Conservation (phyloP, 2,329 filamentous ascomycete genomes). For the Colletotrichum caudatum region DNA sequence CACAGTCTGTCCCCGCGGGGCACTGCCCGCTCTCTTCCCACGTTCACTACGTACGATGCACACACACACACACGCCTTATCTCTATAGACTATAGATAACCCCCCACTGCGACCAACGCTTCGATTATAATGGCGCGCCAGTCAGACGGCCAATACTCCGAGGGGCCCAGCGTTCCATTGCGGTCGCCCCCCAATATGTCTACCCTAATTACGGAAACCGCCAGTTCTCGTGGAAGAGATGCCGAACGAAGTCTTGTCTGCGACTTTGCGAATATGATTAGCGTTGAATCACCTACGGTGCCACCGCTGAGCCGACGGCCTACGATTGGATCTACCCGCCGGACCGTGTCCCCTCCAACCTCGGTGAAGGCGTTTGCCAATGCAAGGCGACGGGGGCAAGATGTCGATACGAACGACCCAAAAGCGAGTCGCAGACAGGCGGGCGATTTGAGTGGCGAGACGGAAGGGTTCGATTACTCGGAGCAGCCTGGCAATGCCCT, state of each 20-base stretch:
- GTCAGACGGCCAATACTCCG: not conserved
- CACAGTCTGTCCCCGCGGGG: not conserved
- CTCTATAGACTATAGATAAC: not conserved
- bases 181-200: not conserved
- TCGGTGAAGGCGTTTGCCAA: constrained; percentile 98
- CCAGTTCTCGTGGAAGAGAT: constrained; percentile 16
- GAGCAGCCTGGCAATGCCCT: constrained; percentile 73
- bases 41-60: not conserved
- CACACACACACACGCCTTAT: not conserved
- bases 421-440: constrained; percentile 52
- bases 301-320: constrained; percentile 57
- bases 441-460: constrained; percentile 46
- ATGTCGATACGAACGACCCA: constrained; percentile 65
- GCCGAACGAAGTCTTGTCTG: not conserved
- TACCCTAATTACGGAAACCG: not conserved
- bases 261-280: not conserved
- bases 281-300: constrained; percentile 13
- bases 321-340: constrained; percentile 64
- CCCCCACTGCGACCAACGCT: not conserved
- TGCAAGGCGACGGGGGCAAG: constrained; percentile 85
- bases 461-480: constrained; percentile 66
- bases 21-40: not conserved
- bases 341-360: constrained; percentile 72
- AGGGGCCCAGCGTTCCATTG: not conserved
- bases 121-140: constrained; percentile 6